Evolutionary conservation across 2,329 filamentous ascomycete genomes (phyloP), one percentile per base, ranked within the genome.

Genomic region (Fusarium secorum): DNA sequence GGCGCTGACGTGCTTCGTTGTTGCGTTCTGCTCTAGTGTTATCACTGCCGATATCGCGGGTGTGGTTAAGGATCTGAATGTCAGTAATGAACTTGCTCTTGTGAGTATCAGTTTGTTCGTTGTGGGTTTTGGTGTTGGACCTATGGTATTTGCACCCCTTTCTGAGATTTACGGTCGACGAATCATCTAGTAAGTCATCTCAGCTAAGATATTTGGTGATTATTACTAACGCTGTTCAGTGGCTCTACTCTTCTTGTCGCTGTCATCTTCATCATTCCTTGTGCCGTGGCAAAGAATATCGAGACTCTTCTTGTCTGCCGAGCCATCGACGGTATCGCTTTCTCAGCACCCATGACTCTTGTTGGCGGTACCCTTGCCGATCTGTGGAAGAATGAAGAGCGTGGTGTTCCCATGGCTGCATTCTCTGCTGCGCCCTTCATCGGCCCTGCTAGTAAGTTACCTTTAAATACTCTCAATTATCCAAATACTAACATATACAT

Each of bases 381-480:
- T 82, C 80, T 96, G n/a, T 97, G 93, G 93, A 89, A 83, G 64
- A 93, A 90, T 54, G 93, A 96, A 78, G 93, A 97, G 81, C 87
- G 93, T 57, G 93, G 93, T 75, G 91, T 96, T 4, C 92, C 93
- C 22, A 96, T 97, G 93, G 93, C 93, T 6, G 91, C 92, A 20
- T 97, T 96, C 79, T 91, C 88, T 17, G 93, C 93, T 5, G 93
- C 93, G 1, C 93, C 93, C 0, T 96, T 96, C 77, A 86, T 95
- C 46, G 93, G 93, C 1, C 93, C 93, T 52, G 93, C 92, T 4
- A 90, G 84, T 85, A 79, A 68, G 82, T 78, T 8, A 15, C 15
- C 54, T 17, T 14, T 4, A 5, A 60, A 22, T 5, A 44, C 8
- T 1, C 11, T 18, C 5, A 7, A 15, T 18, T 4, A 11, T 3